Evolutionary conservation across 257 asterid species (phyloP), one percentile per base, ranked within the genome.

Genomic region (Nicotiana obtusifolia): DNA sequence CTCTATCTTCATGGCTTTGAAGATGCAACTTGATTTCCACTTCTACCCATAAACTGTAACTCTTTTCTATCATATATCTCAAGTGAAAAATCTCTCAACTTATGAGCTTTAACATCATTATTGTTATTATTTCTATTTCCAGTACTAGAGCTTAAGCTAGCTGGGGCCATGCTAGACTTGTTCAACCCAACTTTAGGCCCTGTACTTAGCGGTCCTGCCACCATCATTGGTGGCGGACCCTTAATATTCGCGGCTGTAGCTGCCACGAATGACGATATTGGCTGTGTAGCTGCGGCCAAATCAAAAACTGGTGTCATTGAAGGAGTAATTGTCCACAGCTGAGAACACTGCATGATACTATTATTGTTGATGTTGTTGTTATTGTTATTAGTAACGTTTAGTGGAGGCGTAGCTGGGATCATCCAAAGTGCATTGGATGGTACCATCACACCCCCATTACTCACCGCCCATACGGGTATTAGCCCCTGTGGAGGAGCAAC

Each of bases 381-480:
- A 16, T 41, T 37, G 1, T 10, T 77, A 30, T 77, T 30, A 9
- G 17, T 10, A 14, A 16, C 3, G 7, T 28, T 57, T 28, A 37
- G 14, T 11, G 52, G 81, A 16, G 52, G 16, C 24, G 14, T 37
- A 24, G 37, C 8, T n/a, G 81, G 59, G 35, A 59, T 14, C 73
- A 78, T 78, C 68, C 81, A 78, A 59, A 78, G n/a, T 14, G 81
- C 71, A 7, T 57, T 78, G 33, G 81, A 78, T 59, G 81, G 81
- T 59, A 56, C 54, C 81, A 59, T 78, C 71, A 35, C 5, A 13
- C 57, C 73, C 37, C 20, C 41, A 1, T 59, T 78, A 24, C 71
- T 20, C 7, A 59, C 4, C 0, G 41, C 57, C 81, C 71, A 78
- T 16, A 78, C 0, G 3, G 81, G 71, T 8, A 59, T 1, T 4